Evolutionary conservation across 1,284 basidiomycete species (phyloP).

Genomic region (Irpex rosettiformis): DNA sequence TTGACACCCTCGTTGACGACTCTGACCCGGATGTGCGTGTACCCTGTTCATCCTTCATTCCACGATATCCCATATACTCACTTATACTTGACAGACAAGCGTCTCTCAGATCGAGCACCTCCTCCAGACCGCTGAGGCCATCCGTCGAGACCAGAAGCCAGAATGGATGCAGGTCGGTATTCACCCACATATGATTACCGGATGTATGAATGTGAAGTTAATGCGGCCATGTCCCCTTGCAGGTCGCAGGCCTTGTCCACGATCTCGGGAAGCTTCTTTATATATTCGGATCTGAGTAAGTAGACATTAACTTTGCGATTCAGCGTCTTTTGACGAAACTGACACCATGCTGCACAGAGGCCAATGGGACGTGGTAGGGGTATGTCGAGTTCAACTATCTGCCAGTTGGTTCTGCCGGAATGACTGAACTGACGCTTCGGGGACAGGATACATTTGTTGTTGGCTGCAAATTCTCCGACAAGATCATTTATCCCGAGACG

Average conservation of each 20-base stretch:
- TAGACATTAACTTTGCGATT: slow-evolving; percentile 7
- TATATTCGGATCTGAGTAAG: slow-evolving; percentile 71
- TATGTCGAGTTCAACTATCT: slow-evolving; percentile 32
- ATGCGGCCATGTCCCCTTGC: neutral
- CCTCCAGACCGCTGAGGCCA: slow-evolving; percentile 90
- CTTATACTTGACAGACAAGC: slow-evolving; percentile 46
- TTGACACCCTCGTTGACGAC: slow-evolving; percentile 86
- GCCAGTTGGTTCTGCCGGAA: neutral
- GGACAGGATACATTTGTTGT: slow-evolving; percentile 83
- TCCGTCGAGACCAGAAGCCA: slow-evolving; percentile 84
- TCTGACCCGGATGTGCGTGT: slow-evolving; percentile 79
- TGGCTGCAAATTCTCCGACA: slow-evolving; percentile 81
- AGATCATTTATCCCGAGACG: slow-evolving; percentile 85
- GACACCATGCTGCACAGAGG: slow-evolving; percentile 40
- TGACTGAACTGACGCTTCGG: neutral
- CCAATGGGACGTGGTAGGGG: slow-evolving; percentile 91
- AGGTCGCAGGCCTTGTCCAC: slow-evolving; percentile 81
- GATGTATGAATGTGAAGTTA: neutral
- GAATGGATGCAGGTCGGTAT: slow-evolving; percentile 77
- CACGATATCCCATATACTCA: slow-evolving; percentile 3
- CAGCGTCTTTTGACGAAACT: neutral
- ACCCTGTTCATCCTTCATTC: slow-evolving; percentile 6
- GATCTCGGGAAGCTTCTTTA: slow-evolving; percentile 85
- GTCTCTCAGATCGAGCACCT: slow-evolving; percentile 89
- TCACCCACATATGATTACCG: slow-evolving; percentile 1